phyloP scores from a whole-genome alignment of 805 yeast species.

The Yamadazyma kitorensis region DNA sequence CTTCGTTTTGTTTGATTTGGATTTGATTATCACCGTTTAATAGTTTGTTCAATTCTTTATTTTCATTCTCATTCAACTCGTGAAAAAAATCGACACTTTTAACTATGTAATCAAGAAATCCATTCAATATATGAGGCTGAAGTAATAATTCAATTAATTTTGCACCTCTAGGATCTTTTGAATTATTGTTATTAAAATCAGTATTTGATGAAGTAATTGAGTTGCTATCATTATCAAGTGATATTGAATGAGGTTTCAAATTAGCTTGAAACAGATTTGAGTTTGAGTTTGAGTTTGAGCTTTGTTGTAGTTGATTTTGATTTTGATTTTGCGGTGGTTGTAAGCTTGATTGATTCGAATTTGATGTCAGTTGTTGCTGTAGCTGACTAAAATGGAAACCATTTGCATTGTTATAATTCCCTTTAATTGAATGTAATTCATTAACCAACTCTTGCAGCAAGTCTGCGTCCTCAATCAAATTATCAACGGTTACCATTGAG shows the following conservation, averaged over 20 bases:
- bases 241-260: too few relatives aligned
- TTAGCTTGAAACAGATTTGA: too few relatives aligned
- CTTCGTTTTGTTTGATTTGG: constrained; percentile 6
- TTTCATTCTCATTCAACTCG: constrained; percentile 22
- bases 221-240: constrained; percentile 24
- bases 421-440: constrained; percentile 37
- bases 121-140: constrained; percentile 69
- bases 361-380: constrained; percentile 13
- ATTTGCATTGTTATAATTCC: constrained; percentile 26
- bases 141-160: constrained; percentile 76
- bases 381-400: constrained; percentile 29
- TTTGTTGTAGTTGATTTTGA: background rate
- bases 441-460: constrained; percentile 37
- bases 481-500: constrained; percentile 28
- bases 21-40: constrained; percentile 10
- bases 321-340: too few relatives aligned
- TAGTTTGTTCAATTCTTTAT: constrained; percentile 17
- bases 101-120: constrained; percentile 66
- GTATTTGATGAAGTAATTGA: constrained; percentile 34
- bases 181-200: constrained; percentile 17
- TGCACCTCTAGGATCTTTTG: constrained; percentile 35
- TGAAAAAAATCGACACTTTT: constrained; percentile 46
- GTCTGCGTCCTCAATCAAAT: constrained; percentile 28
- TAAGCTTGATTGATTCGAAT: too few relatives aligned
- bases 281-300: too few relatives aligned